A percentile compares a stretch with the other conserved stretches of the same genome.
These are phyloP conservation scores for Zygosaccharomyces bisporus DNA, from an alignment of 805 yeast genomes.

Conservation along the genomic window DNA sequence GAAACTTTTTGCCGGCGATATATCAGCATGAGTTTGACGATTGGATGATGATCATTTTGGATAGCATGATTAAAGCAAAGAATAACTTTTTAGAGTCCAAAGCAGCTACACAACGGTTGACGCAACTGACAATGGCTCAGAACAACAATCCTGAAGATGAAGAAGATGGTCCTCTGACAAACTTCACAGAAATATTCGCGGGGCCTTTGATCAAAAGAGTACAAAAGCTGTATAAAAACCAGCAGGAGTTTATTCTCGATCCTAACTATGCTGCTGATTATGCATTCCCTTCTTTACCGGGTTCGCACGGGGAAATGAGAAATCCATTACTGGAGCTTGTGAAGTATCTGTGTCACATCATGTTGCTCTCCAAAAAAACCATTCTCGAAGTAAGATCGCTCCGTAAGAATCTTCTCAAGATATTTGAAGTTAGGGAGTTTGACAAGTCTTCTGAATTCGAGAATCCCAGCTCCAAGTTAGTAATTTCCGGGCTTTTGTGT, in stretches of 20 bases:
- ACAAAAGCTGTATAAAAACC: conserved; percentile 59
- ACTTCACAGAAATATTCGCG: conserved; percentile 55
- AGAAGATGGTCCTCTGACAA: conserved; percentile 40
- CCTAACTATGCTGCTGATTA: conserved; percentile 62
- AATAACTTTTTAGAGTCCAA: conserved; percentile 29
- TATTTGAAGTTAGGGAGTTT: conserved; percentile 83
- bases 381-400: conserved; percentile 69
- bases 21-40: conserved; percentile 81
- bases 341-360: conserved; percentile 68
- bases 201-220: conserved; percentile 64
- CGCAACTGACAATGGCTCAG: conserved; percentile 57
- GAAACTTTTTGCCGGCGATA: conserved; percentile 65
- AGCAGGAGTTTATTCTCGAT: conserved; percentile 67
- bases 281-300: conserved; percentile 72
- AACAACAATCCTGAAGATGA: conserved; percentile 37
- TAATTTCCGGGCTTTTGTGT: conserved; percentile 68
- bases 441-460: conserved; percentile 66
- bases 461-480: conserved; percentile 70
- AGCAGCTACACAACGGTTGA: conserved; percentile 55
- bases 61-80: conserved; percentile 58
- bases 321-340: conserved; percentile 80
- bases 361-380: conserved; percentile 60
- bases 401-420: conserved; percentile 65
- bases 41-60: conserved; percentile 77
- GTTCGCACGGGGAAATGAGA: conserved; percentile 53